These are phyloP conservation scores for Madurella mycetomatis DNA, from an alignment of 2,329 filamentous ascomycete species.

Conservation along the genomic window DNA sequence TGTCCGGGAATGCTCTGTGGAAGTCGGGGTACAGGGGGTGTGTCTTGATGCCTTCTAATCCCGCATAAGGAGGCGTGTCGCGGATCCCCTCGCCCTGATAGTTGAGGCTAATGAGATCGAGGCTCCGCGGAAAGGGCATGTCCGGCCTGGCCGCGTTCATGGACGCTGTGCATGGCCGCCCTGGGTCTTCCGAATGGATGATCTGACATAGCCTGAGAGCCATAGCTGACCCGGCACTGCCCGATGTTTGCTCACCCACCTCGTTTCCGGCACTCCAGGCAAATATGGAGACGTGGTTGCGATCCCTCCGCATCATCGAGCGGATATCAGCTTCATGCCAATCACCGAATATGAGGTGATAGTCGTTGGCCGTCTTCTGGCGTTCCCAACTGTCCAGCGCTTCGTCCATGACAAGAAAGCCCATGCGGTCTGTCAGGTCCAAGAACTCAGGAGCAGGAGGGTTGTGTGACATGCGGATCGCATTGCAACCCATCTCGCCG, in stretches of 20 bases:
- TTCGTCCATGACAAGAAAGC: constrained; percentile 48
- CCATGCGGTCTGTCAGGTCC: constrained; percentile 44
- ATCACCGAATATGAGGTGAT: constrained; percentile 46
- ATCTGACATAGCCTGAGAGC: constrained; percentile 37
- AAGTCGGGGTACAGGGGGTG: too few relatives aligned
- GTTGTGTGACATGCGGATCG: constrained; percentile 48
- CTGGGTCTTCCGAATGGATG: constrained; percentile 41
- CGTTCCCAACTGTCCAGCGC: constrained; percentile 47
- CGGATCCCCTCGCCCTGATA: constrained; percentile 48
- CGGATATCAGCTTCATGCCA: constrained; percentile 51
- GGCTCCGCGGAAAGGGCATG: constrained; percentile 33
- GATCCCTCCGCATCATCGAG: constrained; percentile 45
- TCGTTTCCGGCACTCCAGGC: constrained; percentile 53
- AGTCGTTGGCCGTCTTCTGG: constrained; percentile 44
- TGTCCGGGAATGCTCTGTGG: too few relatives aligned
- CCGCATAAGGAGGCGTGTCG: constrained; percentile 6
- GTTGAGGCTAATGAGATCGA: constrained; percentile 48
- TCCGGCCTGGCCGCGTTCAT: constrained; percentile 42
- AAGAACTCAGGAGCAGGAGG: constrained; percentile 47
- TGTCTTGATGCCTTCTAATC: too few relatives aligned
- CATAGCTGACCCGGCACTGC: constrained; percentile 34
- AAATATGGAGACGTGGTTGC: constrained; percentile 50
- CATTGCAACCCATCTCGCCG: constrained; percentile 46
- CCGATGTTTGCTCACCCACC: constrained; percentile 35
- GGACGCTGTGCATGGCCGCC: constrained; percentile 39